Evolutionary conservation across 352 stramenopile species (phyloP).

Genomic region (Phytopythium oedochilum): DNA sequence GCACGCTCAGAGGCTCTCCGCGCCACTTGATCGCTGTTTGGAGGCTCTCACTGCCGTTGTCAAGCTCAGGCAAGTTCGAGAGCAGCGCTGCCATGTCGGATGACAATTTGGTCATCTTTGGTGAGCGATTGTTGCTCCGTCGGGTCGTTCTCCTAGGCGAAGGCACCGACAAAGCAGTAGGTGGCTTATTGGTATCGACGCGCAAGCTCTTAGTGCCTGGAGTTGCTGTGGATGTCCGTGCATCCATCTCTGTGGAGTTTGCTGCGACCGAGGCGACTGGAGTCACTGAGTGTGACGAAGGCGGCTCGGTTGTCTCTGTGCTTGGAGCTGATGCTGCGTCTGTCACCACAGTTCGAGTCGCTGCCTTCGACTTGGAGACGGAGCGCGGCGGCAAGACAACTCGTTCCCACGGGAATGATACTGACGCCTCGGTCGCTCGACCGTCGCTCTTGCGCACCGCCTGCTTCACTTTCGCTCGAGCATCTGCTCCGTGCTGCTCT

Average conservation of each 20-base stretch:
- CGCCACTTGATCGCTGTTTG: constrained; percentile 25
- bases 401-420: constrained; percentile 31
- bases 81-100: not conserved
- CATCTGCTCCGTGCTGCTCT: not conserved
- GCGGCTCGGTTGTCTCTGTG: not conserved
- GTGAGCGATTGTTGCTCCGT: not conserved
- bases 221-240: not conserved
- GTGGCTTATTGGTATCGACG: not conserved
- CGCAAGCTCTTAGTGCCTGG: not conserved
- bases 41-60: not conserved
- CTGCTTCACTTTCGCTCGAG: not conserved
- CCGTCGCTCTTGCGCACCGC: too few relatives aligned
- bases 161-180: not conserved
- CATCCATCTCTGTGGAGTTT: not conserved
- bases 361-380: not conserved
- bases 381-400: constrained; percentile 24
- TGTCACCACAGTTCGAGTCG: not conserved
- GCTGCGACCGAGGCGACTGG: too few relatives aligned
- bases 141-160: not conserved
- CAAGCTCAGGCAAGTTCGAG: not conserved
- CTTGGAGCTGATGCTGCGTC: not conserved
- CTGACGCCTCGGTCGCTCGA: not conserved
- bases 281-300: not conserved
- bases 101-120: not conserved
- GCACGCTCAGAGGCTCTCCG: constrained; percentile 28